Base-by-base conservation (phyloP, 1,139 yeast species). In the Suhomyces bolitotheri region DNA sequence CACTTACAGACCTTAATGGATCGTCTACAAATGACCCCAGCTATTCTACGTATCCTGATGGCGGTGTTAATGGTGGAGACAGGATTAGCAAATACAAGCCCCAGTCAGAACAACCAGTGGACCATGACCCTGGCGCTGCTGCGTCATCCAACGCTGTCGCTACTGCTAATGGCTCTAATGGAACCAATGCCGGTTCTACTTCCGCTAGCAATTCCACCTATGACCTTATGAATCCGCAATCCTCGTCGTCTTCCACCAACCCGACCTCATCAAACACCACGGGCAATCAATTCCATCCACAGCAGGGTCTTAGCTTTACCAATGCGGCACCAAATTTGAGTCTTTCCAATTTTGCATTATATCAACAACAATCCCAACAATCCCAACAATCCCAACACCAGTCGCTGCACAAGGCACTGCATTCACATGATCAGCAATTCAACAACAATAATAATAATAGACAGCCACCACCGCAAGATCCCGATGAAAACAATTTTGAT, bases 221-320 rank as follows among this genome's bases (percentile, higher is more conserved):
- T 26, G 60, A 56, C 31, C 53, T 53, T 36, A 60, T 56, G 56
- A 55, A 50, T 35, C 56, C 55, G 16, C 62, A 44, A 4, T 36
- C 41, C 8, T 9, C 40, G 4, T 36, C 41, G 7, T 7, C 40
- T 3, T 12, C 33, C 7, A 13, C 39, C 11, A 16, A 31, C 8
- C 16, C 44, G 16, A 37, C 23, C 22, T 16, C 50, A 15, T 16
- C 37, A 28, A 16, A 47, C 16, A 31, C 46, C 33, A 40, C 40
- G 7, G 49, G 56, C 15, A 55, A 53, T 40, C 64, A 56, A 29
- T 65, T 60, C 49, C 58, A 59, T 30, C 64, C 64, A 4, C 62
- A 59, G 19, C 59, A 51, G 36, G 60, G 60, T 16, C 53, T 62
- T 25, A 57, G 54, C 39, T 62, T 60, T 40, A 40, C 54, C 22